Evolutionary conservation across 2,329 filamentous ascomycete species (phyloP), one percentile per base, ranked within the genome.

Genomic region (Neurospora crassa): DNA sequence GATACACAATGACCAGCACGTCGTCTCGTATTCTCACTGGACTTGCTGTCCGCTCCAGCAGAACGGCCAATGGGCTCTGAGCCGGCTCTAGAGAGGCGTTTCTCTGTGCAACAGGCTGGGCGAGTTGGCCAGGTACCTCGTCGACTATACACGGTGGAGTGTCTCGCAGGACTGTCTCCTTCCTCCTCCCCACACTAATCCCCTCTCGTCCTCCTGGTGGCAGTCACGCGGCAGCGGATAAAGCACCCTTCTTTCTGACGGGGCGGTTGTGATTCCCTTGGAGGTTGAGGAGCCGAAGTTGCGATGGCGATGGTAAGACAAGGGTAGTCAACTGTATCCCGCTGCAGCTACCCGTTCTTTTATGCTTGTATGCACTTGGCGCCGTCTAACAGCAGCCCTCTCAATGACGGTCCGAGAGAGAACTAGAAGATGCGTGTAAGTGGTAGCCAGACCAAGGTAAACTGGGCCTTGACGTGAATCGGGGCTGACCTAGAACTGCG

Each of bases 11-110:
- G 71, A 75, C 53, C 75, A 75, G 74, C 73, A 71, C 74, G 73
- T 70, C 74, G 74, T 73, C 78, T 81, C 80, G 80, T 80, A 81
- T 80, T 78, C 73, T 76, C 75, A 75, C 76, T 74, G 74, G 74
- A 72, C 75, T 72, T 74, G 72, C 69, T 70, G 72, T 63, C 29
- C 53, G 53, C 53, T 63, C 53, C 14, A 63, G 68, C 45, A 67
- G 45, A 40, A 67, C 43, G 74, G 76, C 77, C 79, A 80, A 81
- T 80, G 75, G 76, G 75, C 73, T 76, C 74, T 75, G 73, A 71
- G 73, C 74, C 77, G 76, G 77, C 74, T 76, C 76, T 63, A 74
- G 74, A 75, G 76, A 75, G 77, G 76, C 77, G 77, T 76, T 76
- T 71, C 75, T 76, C 53, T 78, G 79, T 81, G 77, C 74, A 71